These are phyloP conservation scores for Gracilaria gracilis DNA, from an alignment of 23 red algal species.

Conservation along the genomic window DNA sequence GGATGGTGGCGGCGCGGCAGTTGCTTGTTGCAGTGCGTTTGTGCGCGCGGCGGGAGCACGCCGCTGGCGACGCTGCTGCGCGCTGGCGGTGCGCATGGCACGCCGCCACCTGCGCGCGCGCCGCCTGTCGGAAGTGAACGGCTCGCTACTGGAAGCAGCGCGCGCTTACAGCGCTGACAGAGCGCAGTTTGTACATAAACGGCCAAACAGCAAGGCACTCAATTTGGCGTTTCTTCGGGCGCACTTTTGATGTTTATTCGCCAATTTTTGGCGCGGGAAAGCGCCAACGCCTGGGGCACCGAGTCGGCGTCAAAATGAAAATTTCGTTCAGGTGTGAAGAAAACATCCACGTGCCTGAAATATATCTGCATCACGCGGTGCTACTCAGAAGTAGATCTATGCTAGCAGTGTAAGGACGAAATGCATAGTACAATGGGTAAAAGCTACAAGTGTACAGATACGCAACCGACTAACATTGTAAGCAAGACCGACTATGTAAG, in stretches of 20 bases:
- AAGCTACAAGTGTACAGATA: no score
- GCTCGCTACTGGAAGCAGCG: not conserved
- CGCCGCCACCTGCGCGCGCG: not conserved
- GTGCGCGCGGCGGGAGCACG: not conserved
- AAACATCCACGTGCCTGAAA: no score
- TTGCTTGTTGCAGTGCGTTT: constrained; percentile 7
- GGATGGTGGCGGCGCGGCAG: not conserved
- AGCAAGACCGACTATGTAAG: no score
- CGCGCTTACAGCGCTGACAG: constrained; percentile 9
- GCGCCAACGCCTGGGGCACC: not conserved
- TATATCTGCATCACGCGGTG: no score
- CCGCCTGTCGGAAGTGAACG: not conserved
- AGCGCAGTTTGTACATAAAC: constrained; percentile 30
- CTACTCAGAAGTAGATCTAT: no score
- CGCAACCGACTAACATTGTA: no score
- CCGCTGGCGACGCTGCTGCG: not conserved
- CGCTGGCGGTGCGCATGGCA: not conserved
- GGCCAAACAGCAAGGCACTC: constrained; percentile 4
- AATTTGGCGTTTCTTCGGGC: not conserved
- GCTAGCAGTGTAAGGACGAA: no score
- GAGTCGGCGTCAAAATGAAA: no score
- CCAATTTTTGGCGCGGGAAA: not conserved
- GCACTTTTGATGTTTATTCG: not conserved
- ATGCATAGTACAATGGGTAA: no score
- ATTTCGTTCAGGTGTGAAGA: no score